These are phyloP conservation scores for Rhytidiadelphus loreus DNA, from an alignment of 225 moss, liverwort and hornwort species.

Conservation along the genomic window DNA sequence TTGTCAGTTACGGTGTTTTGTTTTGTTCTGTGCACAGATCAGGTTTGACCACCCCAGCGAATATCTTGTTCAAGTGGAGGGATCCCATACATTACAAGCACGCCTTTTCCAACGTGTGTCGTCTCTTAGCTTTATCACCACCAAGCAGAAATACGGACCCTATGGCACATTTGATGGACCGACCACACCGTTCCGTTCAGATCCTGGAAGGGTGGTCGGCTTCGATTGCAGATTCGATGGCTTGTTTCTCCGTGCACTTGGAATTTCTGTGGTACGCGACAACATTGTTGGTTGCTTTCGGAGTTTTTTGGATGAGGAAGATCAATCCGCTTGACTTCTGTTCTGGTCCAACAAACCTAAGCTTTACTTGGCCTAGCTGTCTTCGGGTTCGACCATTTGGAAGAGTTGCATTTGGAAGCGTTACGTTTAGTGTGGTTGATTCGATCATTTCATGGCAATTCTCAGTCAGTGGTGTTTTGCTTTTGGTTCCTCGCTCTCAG, in stretches of 20 bases:
- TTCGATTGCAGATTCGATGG: background rate
- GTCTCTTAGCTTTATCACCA: background rate
- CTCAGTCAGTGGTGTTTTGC: too few relatives aligned
- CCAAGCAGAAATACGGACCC: background rate
- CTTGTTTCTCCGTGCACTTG: background rate
- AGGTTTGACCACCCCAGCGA: background rate
- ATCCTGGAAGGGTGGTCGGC: background rate
- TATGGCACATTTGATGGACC: background rate
- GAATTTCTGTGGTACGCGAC: background rate
- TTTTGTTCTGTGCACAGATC: background rate
- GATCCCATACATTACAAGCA: background rate
- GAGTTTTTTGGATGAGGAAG: background rate
- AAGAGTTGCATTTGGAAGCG: too few relatives aligned
- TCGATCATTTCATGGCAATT: too few relatives aligned
- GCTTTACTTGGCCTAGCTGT: too few relatives aligned
- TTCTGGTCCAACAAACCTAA: too few relatives aligned
- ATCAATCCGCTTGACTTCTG: too few relatives aligned
- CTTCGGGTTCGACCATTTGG: too few relatives aligned
- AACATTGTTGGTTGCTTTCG: background rate
- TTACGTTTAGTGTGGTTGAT: too few relatives aligned
- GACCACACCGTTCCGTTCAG: background rate
- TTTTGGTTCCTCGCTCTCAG: too few relatives aligned
- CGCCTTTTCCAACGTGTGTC: background rate
- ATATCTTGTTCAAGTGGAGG: background rate
- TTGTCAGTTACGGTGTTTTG: background rate